Evolutionary conservation across 495 filamentous ascomycete genomes (phyloP).

Genomic region (Trichoderma reesei): DNA sequence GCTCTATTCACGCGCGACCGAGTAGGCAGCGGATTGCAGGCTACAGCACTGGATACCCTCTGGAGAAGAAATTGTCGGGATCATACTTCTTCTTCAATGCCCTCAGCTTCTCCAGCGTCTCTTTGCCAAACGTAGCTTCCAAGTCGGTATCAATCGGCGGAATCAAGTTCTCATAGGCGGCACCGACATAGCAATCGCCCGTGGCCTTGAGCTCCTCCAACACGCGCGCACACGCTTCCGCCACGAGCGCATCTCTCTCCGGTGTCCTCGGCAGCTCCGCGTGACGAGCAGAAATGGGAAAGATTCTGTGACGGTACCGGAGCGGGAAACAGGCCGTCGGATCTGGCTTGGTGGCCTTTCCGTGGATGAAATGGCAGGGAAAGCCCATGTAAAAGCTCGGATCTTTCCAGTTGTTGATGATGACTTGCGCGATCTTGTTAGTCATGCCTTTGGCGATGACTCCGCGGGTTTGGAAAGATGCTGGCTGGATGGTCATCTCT

Average conservation of each 20-base stretch:
- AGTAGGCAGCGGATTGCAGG: neutral
- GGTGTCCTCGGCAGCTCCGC: neutral
- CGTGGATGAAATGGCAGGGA: neutral
- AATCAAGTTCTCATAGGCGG: constrained; percentile 11
- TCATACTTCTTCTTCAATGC: constrained; percentile 12
- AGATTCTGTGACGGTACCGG: neutral
- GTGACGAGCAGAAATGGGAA: neutral
- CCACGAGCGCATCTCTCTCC: neutral
- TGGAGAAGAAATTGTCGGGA: constrained; percentile 7
- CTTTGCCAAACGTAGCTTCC: constrained; percentile 8
- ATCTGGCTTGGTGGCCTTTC: neutral
- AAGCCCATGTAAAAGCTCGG: neutral
- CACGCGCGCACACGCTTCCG: neutral
- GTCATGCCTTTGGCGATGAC: neutral
- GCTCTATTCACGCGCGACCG: too few relatives aligned
- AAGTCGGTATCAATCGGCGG: neutral
- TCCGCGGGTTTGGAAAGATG: neutral
- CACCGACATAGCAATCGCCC: neutral
- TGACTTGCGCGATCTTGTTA: neutral
- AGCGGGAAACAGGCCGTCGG: neutral
- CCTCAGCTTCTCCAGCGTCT: constrained; percentile 7
- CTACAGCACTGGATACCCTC: constrained; percentile 6
- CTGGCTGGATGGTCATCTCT: neutral
- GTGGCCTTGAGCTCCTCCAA: neutral
- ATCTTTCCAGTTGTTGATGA: neutral